Percentiles rank a stretch among this genome's conserved stretches.
These are phyloP conservation scores for Blastobotrys ciferrii DNA, from an alignment of 1,139 yeast genomes.

Conservation along the genomic window DNA sequence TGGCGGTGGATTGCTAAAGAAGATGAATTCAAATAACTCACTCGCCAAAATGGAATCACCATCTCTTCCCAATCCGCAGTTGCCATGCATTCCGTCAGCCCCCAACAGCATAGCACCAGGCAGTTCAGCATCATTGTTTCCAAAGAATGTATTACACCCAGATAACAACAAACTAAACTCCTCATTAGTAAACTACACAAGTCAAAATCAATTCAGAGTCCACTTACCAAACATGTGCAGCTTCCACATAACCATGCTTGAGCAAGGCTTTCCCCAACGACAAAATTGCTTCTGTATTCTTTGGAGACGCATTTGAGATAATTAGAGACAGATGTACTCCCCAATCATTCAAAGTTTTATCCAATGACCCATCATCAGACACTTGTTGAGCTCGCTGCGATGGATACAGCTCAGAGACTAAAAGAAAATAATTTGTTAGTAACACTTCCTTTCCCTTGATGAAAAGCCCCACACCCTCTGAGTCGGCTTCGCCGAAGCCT, in stretches of 20 bases:
- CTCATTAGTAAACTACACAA: neutral
- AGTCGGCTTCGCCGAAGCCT: no score
- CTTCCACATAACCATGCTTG: conserved; percentile 33
- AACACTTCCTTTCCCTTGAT: neutral
- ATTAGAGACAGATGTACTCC: conserved; percentile 34
- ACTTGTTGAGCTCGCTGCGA: conserved; percentile 21
- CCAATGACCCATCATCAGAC: conserved; percentile 1
- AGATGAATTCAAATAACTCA: conserved; percentile 69
- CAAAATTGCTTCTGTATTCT: conserved; percentile 34
- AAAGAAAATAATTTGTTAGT: conserved; percentile 14
- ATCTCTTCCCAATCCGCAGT: conserved; percentile 35
- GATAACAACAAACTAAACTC: conserved; percentile 45
- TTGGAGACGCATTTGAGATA: conserved; percentile 34
- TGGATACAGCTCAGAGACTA: conserved; percentile 43
- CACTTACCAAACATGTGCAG: conserved; percentile 35
- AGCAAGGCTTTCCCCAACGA: conserved; percentile 36
- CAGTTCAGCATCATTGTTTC: conserved; percentile 18
- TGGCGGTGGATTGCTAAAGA: conserved; percentile 38
- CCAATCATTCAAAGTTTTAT: conserved; percentile 34
- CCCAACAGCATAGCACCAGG: conserved; percentile 32
- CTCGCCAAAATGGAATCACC: conserved; percentile 51
- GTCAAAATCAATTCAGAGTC: neutral
- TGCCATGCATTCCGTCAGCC: conserved; percentile 21
- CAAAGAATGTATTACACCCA: conserved; percentile 32
- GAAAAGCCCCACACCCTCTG: no score